These are phyloP conservation scores for Aspergillus proliferans DNA, from an alignment of 2,329 filamentous ascomycete genomes.

Conservation along the genomic window DNA sequence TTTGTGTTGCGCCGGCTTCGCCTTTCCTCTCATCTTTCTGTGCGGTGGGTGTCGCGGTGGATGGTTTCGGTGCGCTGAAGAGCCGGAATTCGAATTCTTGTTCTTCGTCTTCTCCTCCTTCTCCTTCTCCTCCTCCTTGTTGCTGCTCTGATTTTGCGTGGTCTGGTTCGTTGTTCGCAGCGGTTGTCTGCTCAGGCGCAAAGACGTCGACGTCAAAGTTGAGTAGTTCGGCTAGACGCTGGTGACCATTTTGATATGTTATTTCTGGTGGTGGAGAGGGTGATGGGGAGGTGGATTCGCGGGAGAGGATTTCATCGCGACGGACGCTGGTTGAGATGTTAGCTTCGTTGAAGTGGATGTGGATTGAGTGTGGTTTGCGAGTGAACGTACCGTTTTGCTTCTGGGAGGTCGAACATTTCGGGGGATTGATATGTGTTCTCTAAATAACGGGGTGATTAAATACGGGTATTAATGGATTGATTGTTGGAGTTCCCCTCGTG, in stretches of 20 bases:
- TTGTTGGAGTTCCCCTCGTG: background rate
- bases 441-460: background rate
- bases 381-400: slow-evolving; percentile 30
- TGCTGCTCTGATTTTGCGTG: slow-evolving; percentile 1
- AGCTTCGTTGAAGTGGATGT: background rate
- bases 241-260: slow-evolving; percentile 22
- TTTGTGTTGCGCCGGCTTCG: background rate
- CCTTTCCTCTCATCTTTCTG: background rate
- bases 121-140: background rate
- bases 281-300: slow-evolving; percentile 23
- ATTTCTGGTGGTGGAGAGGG: slow-evolving; percentile 24
- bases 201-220: slow-evolving; percentile 24
- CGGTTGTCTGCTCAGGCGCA: background rate
- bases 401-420: slow-evolving; percentile 32
- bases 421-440: background rate
- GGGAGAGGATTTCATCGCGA: slow-evolving; percentile 30
- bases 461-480: background rate
- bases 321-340: slow-evolving; percentile 22
- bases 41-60: slow-evolving; percentile 3
- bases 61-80: slow-evolving; percentile 26
- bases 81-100: slow-evolving; percentile 41
- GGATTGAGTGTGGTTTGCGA: background rate
- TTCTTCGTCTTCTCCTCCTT: slow-evolving; percentile 29
- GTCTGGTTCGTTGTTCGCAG: slow-evolving; percentile 2
- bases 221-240: slow-evolving; percentile 28